Evolutionary conservation across 2,329 filamentous ascomycete species (phyloP).

Genomic region (Xylariaceae sp.): DNA sequence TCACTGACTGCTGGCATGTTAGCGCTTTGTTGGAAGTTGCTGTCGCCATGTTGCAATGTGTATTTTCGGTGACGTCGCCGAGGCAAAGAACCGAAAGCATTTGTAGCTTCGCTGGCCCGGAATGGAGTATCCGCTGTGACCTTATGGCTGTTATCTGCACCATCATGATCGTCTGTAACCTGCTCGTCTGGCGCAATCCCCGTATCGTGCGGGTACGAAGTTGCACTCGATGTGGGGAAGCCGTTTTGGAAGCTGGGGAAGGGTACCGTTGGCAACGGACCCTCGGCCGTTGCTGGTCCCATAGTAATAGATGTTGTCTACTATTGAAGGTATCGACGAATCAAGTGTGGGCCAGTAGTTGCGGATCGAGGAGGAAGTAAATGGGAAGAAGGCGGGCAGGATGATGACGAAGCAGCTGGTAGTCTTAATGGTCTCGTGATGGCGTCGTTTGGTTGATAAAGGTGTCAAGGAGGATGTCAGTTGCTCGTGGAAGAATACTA

Average conservation of each 20-base stretch:
- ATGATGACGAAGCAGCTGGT: neutral
- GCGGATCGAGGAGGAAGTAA: conserved; percentile 6
- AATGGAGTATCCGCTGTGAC: conserved; percentile 36
- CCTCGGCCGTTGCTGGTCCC: conserved; percentile 21
- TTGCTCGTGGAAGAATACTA: conserved; percentile 1
- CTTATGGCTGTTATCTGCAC: neutral
- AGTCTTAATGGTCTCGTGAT: no score
- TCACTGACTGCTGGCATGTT: conserved; percentile 27
- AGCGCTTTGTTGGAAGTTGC: conserved; percentile 28
- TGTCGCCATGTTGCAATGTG: conserved; percentile 31
- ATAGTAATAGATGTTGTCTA: conserved; percentile 12
- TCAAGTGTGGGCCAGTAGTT: neutral
- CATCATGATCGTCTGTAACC: conserved; percentile 9
- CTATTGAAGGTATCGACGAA: conserved; percentile 1
- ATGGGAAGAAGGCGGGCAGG: conserved; percentile 1
- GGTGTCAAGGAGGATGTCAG: conserved; percentile 5
- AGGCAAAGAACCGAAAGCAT: conserved; percentile 45
- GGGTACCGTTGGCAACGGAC: conserved; percentile 18
- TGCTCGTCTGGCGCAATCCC: conserved; percentile 24
- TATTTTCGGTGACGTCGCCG: conserved; percentile 46
- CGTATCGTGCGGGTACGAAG: conserved; percentile 29
- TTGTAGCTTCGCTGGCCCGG: conserved; percentile 40
- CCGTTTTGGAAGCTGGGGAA: conserved; percentile 20
- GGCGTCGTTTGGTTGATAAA: conserved; percentile 5
- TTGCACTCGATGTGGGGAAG: conserved; percentile 26